Evolutionary conservation across 805 yeast species (phyloP), one percentile per base, ranked within the genome.

Genomic region (Hanseniaspora guilliermondii): DNA sequence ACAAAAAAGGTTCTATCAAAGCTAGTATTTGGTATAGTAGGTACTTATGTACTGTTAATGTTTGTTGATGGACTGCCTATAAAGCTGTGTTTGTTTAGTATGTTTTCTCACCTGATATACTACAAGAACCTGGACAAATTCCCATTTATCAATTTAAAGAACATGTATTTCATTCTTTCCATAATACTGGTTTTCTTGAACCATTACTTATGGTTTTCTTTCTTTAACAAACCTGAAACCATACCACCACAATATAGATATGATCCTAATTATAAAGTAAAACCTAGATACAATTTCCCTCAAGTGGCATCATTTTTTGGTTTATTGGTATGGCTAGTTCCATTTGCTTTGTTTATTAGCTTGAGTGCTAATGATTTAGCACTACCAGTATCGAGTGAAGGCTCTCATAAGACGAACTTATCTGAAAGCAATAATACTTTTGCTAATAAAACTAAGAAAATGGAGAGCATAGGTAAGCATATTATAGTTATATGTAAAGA

Each of bases 251-350:
- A 83, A 59, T 64, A 73, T 68, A 67, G 85, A 60, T 70, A 82
- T 62, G 74, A 70, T 59, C 76, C 85, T 48, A 74, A 74, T 48
- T 83, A 80, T 62, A 68, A 68, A 22, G 78, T 85, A 47, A 85
- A 84, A 14, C 76, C 78, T 46, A 77, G 86, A 53, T 95, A 95
- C 1, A 74, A 84, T 12, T 91, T 91, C 64, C 74, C 88, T 0
- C 96, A 93, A 65, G 86, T 93, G 4, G 86, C 96, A n/a, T 84
- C 96, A 3, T 93, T 93, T 67, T 89, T 93, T 65, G 98, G 96
- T 0, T 69, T 93, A 41, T 82, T 93, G 61, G 82, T 93, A 19
- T 93, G 98, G 98, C 75, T 91, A 56, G 78, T 93, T 30, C 98
- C 98, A 35, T 87, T 93, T 66, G 82, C 96, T 4, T 73, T 93